A percentile compares a stretch with the other conserved stretches of the same genome.
phyloP scores from a whole-genome alignment of 75 land plant genomes.

The Pseudotsuga menziesii region DNA sequence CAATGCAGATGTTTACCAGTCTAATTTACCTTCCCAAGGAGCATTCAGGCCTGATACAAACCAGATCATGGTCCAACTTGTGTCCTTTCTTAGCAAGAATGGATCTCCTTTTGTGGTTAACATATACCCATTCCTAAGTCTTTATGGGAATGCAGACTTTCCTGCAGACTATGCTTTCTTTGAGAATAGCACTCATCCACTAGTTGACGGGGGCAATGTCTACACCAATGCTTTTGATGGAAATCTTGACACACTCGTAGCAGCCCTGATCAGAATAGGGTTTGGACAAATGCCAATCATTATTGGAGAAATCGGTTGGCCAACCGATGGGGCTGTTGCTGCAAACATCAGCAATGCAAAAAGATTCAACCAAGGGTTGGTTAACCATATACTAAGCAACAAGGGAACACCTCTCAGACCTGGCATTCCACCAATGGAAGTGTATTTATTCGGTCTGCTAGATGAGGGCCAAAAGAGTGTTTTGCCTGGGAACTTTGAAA shows the following conservation, averaged over 20 bases:
- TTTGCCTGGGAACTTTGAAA: constrained; percentile 54
- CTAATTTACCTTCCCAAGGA: constrained; percentile 61
- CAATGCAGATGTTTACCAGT: constrained; percentile 81
- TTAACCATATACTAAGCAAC: constrained; percentile 40
- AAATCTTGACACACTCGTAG: constrained; percentile 46
- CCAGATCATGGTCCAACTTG: constrained; percentile 46
- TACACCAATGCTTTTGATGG: constrained; percentile 66
- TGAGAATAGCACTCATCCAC: constrained; percentile 34
- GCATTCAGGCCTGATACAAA: constrained; percentile 68
- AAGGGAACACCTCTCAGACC: constrained; percentile 67
- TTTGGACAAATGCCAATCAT: constrained; percentile 40
- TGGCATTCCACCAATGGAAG: constrained; percentile 42
- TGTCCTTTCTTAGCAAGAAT: constrained; percentile 28
- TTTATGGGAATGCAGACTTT: constrained; percentile 34
- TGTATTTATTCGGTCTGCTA: constrained; percentile 49
- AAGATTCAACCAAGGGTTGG: constrained; percentile 49
- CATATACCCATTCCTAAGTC: constrained; percentile 57
- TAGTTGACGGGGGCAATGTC: constrained; percentile 40
- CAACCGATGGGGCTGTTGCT: constrained; percentile 48
- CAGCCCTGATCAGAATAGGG: constrained; percentile 40
- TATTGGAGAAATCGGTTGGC: constrained; percentile 74
- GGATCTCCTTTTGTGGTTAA: constrained; percentile 59
- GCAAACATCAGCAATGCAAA: constrained; percentile 49
- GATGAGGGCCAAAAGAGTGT: constrained; percentile 56
- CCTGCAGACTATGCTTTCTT: constrained; percentile 66